Conservation (phyloP, 768 basidiomycete species). For the Pisolithus marmoratus region DNA sequence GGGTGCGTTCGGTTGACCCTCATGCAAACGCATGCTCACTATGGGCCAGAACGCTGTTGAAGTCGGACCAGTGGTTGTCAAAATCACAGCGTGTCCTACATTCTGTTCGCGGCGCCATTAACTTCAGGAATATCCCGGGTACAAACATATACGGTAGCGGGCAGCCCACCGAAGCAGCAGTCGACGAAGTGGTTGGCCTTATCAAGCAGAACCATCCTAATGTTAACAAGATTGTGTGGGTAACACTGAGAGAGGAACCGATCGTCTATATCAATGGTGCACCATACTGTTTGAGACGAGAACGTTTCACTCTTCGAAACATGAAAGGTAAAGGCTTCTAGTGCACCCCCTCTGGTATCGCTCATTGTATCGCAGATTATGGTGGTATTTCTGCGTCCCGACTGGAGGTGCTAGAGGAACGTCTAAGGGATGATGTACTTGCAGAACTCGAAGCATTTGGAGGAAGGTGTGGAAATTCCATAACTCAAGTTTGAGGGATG, state of each 20-base stretch:
- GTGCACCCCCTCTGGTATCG: not conserved
- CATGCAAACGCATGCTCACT: constrained; percentile 1
- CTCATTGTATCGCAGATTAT: constrained; percentile 55
- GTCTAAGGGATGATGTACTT: constrained; percentile 83
- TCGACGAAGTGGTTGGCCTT: constrained; percentile 68
- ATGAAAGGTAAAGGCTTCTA: constrained; percentile 65
- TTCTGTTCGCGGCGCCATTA: constrained; percentile 87
- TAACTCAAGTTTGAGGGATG: not conserved
- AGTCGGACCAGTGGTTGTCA: constrained; percentile 88
- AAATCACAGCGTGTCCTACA: constrained; percentile 61
- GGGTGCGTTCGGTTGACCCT: constrained; percentile 42
- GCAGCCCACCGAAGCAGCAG: constrained; percentile 83
- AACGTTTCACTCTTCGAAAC: constrained; percentile 83
- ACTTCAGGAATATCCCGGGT: constrained; percentile 80
- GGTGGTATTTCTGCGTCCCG: constrained; percentile 91
- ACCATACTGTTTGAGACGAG: constrained; percentile 84
- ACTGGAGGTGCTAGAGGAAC: constrained; percentile 85
- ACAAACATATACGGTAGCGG: constrained; percentile 88
- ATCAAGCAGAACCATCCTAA: constrained; percentile 58
- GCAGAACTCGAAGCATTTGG: constrained; percentile 79
- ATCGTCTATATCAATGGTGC: constrained; percentile 90
- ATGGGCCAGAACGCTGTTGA: constrained; percentile 64
- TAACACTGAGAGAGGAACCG: constrained; percentile 90
- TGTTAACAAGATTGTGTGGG: constrained; percentile 72
- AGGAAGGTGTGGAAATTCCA: constrained; percentile 52